Evolutionary conservation across 768 basidiomycete species (phyloP), one percentile per base, ranked within the genome.

Genomic region (Crepidotus variabilis): DNA sequence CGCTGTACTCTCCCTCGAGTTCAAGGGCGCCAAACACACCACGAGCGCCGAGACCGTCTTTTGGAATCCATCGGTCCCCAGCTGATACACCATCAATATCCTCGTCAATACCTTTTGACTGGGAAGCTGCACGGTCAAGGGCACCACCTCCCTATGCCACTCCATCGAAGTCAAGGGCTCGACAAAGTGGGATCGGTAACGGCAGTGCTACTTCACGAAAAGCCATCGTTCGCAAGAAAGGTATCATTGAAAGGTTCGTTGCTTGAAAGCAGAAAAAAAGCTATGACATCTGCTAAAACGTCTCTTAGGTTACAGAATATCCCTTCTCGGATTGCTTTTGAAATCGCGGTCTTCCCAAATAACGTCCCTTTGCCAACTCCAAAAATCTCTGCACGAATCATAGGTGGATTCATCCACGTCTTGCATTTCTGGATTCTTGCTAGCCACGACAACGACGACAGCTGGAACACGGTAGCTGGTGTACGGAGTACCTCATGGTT

Each of bases 301-400:
- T n/a, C 33, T 55, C 20, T 22, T 35, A 92, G 89, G 57, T 72
- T 90, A 22, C 71, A 74, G n/a, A 75, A 78, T 20, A 72, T 91
- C 33, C 91, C 90, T 1, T 89, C 90, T 9, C 72, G 74, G 34
- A 80, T 93, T 49, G 82, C 86, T 39, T 92, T 93, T 63, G 82
- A 92, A 65, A 78, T 92, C n/a, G 82, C 87, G 8, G 75, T 90
- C 49, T 90, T 93, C 66, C 91, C 90, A n/a, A 75, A 88, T 63
- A 90, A 93, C 64, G 61, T 92, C 18, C 89, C 90, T 8, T 73
- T 91, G 1, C 91, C 91, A 1, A 70, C 82, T 20, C 79, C 85
- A 6, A 81, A 77, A 63, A 86, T 82, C 1, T 82, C 82, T 45
- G 92, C 88, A 16, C 80, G 80, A 60, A 78, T 87, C 18, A 64